Base-by-base conservation (phyloP, 2,329 filamentous ascomycete genomes). In the Lasiodiplodia hormozganensis region DNA sequence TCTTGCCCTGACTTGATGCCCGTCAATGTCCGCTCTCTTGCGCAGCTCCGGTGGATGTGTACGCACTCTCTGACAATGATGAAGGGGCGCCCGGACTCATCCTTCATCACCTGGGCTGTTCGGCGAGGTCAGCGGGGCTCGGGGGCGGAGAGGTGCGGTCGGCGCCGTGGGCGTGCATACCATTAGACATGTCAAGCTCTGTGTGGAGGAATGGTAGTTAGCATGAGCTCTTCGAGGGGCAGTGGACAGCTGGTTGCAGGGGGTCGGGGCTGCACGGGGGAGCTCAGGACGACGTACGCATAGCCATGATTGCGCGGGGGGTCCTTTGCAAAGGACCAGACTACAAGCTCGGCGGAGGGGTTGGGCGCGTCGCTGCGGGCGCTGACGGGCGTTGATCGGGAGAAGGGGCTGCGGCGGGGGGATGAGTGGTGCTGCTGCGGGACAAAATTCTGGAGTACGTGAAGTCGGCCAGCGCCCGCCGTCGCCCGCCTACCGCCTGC, bases 41-140 rank as follows among this genome's bases (percentile, higher is more conserved):
- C 58, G 58, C 56, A 43, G 14, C 58, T 47, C 28, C 8, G 10
- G 11, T 47, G 49, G 47, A 52, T 51, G 51, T 54, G 62, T 70
- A 88, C 92, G 75, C 87, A 97, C 93, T 99, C 96, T 90, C 96
- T 88, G 75, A 99, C 96, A 72, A 99, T 91, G 79, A 99, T 99
- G 82, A 99, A 99, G 49, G 96, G 96, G 79, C 96, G 89, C 71
- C 96, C 96, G 81, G 96, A 90, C 84, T 99, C 96, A 87, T 99
- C 96, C 86, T 97, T 97, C 86, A 97, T 89, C 82, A 99, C 83
- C 81, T 88, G 86, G 76, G 89, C 89, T 88, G 72, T 74, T 67
- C 64, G 65, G 74, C 69, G 31, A 65, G 70, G 72, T 74, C 51
- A 68, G 67, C 58, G 51, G 51, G 2, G 23, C n/a, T 40, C 5